These are phyloP conservation scores for Suillus ampliporus DNA, from an alignment of 768 basidiomycete species.

Conservation along the genomic window DNA sequence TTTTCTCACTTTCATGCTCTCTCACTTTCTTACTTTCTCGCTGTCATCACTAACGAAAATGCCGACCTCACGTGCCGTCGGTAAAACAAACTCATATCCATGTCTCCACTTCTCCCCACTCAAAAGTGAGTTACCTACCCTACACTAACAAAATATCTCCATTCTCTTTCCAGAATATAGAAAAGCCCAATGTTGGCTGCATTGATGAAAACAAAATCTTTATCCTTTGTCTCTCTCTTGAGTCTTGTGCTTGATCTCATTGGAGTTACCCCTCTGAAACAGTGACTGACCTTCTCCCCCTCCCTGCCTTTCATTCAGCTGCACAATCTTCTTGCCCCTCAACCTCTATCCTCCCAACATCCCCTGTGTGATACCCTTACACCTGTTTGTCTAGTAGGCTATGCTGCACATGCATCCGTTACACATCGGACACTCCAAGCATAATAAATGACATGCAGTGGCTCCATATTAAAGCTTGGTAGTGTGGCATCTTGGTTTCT, in stretches of 20 bases:
- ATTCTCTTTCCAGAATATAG: neutral
- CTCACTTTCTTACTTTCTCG: too few relatives aligned
- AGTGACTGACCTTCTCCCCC: too few relatives aligned
- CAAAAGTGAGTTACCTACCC: neutral
- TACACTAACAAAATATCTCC: neutral
- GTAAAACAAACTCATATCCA: neutral
- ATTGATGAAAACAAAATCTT: neutral
- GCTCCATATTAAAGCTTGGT: neutral
- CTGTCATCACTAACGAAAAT: too few relatives aligned
- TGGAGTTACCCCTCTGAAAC: too few relatives aligned
- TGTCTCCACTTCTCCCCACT: too few relatives aligned
- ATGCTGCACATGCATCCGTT: neutral
- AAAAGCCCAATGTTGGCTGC: slow-evolving; percentile 3
- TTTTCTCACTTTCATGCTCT: too few relatives aligned
- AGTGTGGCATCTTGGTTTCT: neutral
- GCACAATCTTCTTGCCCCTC: too few relatives aligned
- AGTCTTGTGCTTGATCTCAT: too few relatives aligned
- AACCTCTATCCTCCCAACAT: too few relatives aligned
- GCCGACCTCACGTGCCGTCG: neutral
- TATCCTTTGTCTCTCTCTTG: neutral
- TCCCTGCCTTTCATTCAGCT: too few relatives aligned
- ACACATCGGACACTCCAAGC: neutral
- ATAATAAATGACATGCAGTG: neutral
- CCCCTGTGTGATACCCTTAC: too few relatives aligned
- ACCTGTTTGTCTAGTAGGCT: too few relatives aligned